These are phyloP conservation scores for Rhododendron simsii DNA, from an alignment of 148 eudicot species.

Conservation along the genomic window DNA sequence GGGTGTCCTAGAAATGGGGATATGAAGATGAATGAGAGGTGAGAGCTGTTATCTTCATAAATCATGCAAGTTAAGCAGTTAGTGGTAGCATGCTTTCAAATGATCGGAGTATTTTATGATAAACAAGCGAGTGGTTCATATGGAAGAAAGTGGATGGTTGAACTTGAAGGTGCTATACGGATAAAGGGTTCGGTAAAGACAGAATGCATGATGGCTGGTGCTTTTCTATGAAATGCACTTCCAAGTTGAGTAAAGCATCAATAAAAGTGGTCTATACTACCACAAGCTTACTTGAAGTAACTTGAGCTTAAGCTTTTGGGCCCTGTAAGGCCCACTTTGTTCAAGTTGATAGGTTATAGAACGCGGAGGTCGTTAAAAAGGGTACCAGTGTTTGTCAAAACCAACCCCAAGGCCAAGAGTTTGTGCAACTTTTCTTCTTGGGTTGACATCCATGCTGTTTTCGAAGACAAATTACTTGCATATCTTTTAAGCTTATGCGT, in stretches of 20 bases:
- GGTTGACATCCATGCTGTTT: background rate
- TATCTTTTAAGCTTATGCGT: background rate
- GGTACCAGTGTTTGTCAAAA: background rate
- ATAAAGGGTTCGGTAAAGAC: background rate
- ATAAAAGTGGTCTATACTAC: background rate
- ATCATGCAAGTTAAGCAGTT: background rate
- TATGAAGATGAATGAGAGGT: background rate
- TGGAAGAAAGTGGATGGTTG: background rate
- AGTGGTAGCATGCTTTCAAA: background rate
- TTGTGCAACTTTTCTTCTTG: background rate
- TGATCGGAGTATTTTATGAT: background rate
- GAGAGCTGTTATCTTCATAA: background rate
- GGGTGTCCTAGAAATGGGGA: background rate
- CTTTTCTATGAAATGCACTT: background rate
- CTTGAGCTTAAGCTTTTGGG: background rate
- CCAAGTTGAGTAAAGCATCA: background rate
- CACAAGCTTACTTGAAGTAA: background rate
- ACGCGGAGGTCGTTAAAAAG: background rate
- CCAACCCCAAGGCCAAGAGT: background rate
- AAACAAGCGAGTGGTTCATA: background rate
- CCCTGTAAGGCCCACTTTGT: background rate
- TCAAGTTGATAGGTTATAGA: background rate
- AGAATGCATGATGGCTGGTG: background rate
- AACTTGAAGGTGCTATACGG: background rate
- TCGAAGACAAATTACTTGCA: background rate